Conservation (phyloP, 1,139 yeast genomes). For the Yamadazyma oceani region DNA sequence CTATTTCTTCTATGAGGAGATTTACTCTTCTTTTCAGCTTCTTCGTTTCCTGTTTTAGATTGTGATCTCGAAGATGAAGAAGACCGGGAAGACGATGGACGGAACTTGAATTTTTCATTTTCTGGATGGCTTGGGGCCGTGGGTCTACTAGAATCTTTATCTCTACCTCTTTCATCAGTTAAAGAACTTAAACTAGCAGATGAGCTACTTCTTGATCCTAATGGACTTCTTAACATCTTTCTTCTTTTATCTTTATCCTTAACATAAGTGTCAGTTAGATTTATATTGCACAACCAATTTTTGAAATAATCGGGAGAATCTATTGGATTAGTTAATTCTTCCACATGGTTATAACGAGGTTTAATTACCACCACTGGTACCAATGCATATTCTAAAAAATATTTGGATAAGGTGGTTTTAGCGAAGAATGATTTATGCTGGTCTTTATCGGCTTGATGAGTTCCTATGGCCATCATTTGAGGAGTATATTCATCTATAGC, state of each 20-base stretch:
- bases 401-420: constrained; percentile 54
- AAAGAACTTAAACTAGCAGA: constrained; percentile 6
- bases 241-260: constrained; percentile 18
- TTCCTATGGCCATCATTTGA: constrained; percentile 64
- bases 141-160: constrained; percentile 4
- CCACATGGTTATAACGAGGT: constrained; percentile 48
- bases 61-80: constrained; percentile 12
- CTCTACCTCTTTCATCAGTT: constrained; percentile 18
- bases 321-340: constrained; percentile 24
- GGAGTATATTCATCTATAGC: constrained; percentile 66
- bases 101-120: constrained; percentile 9
- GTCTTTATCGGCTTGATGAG: constrained; percentile 40
- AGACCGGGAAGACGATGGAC: constrained; percentile 14
- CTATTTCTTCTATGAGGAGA: constrained; percentile 7
- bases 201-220: constrained; percentile 13
- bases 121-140: neutral
- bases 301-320: constrained; percentile 32
- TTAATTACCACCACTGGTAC: constrained; percentile 71
- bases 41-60: constrained; percentile 4
- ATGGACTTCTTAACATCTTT: constrained; percentile 9
- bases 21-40: neutral
- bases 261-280: constrained; percentile 18
- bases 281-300: constrained; percentile 28
- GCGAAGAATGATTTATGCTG: constrained; percentile 49
- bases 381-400: constrained; percentile 64